Evolutionary conservation across 352 stramenopile genomes (phyloP).

Genomic region (Phytophthora pluvialis): DNA sequence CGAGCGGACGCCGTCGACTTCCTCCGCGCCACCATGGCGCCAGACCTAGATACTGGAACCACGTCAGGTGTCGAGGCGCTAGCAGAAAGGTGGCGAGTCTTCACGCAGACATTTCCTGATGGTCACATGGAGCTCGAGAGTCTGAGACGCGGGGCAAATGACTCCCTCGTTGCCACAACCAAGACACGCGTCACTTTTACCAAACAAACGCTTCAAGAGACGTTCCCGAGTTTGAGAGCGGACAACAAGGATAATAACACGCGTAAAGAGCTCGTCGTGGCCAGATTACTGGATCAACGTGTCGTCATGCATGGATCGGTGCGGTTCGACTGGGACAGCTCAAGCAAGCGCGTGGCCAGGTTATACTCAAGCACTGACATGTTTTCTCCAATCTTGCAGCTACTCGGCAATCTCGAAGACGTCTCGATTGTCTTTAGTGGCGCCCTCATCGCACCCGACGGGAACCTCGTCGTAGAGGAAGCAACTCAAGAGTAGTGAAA

Average conservation of each 20-base stretch:
- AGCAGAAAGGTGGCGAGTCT: background rate
- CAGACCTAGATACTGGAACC: background rate
- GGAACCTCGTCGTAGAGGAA: background rate
- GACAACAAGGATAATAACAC: background rate
- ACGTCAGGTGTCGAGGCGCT: background rate
- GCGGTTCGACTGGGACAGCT: constrained; percentile 4
- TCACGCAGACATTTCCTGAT: background rate
- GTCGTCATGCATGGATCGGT: constrained; percentile 4
- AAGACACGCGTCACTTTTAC: background rate
- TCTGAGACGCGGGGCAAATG: background rate
- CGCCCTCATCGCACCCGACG: constrained; percentile 1
- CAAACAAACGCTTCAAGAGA: background rate
- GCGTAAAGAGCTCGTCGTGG: background rate
- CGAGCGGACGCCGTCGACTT: background rate
- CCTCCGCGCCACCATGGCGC: constrained; percentile 1
- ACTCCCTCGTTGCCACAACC: background rate
- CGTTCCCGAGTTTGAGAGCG: constrained; percentile 4
- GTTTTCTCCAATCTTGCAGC: constrained; percentile 2
- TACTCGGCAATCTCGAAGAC: constrained; percentile 9
- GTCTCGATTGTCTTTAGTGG: background rate
- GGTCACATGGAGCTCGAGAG: background rate
- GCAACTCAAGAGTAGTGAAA: background rate
- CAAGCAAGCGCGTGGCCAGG: background rate
- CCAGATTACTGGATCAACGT: background rate
- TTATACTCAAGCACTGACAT: background rate